phyloP scores from a whole-genome alignment of 2,329 filamentous ascomycete genomes.

The Aureobasidium sp. region DNA sequence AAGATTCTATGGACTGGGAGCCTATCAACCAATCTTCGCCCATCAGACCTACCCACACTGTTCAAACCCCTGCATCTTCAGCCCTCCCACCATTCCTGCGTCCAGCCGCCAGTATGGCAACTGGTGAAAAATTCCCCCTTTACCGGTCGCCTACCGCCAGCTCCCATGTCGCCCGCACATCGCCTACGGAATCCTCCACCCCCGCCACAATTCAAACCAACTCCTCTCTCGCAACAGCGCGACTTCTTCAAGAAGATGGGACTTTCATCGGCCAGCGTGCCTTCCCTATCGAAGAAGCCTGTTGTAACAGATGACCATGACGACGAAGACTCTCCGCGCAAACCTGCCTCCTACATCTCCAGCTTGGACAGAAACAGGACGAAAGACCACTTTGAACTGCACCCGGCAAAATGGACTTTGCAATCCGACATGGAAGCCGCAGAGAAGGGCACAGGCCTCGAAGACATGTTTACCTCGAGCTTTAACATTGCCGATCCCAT shows the following conservation, averaged over 20 bases:
- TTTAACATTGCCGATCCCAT: conserved; percentile 11
- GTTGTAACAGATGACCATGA: neutral
- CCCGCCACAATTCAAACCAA: conserved; percentile 14
- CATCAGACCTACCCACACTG: neutral
- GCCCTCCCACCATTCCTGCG: conserved; percentile 43
- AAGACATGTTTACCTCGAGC: conserved; percentile 15
- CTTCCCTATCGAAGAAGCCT: neutral
- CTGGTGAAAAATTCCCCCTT: conserved; percentile 48
- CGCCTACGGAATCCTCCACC: conserved; percentile 48
- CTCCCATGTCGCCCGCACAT: conserved; percentile 58
- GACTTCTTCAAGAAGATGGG: conserved; percentile 16
- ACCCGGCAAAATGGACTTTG: conserved; percentile 8
- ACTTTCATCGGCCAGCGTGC: neutral
- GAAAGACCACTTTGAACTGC: conserved; percentile 8
- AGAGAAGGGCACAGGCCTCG: conserved; percentile 13
- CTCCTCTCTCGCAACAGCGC: conserved; percentile 12
- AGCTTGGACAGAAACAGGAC: conserved; percentile 9
- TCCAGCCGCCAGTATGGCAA: conserved; percentile 29
- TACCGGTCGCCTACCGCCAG: conserved; percentile 60
- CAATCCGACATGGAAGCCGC: conserved; percentile 11
- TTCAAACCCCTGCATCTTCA: conserved; percentile 12
- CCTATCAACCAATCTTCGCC: conserved; percentile 28
- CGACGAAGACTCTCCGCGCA: neutral
- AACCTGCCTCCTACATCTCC: neutral
- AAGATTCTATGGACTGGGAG: conserved; percentile 66